phyloP scores from a whole-genome alignment of 176 grass and related monocot genomes.

The Melocanna baccifera region DNA sequence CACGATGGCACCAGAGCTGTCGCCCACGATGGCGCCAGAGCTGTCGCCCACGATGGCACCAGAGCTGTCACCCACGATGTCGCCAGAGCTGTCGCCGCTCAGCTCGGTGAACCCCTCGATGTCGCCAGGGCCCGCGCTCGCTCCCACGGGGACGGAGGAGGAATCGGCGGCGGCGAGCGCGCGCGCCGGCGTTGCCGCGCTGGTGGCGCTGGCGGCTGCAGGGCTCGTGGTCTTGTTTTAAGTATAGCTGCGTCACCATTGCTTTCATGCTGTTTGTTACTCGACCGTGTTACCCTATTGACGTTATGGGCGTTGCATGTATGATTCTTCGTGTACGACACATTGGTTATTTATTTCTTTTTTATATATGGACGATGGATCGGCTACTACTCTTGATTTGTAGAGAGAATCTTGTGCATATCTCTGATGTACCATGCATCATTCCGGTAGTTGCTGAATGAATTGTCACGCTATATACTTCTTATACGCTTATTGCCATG shows the following conservation, averaged over 20 bases:
- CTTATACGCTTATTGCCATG: not conserved
- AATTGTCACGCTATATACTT: not conserved
- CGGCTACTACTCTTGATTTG: not conserved
- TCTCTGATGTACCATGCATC: not conserved
- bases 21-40: slow-evolving; percentile 25
- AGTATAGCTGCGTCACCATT: slow-evolving; percentile 22
- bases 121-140: slow-evolving; percentile 3
- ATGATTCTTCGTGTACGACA: slow-evolving; percentile 41
- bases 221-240: slow-evolving; percentile 44
- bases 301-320: not conserved
- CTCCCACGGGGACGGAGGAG: slow-evolving; percentile 12
- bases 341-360: slow-evolving; percentile 38
- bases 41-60: slow-evolving; percentile 28
- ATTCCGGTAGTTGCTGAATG: not conserved
- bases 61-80: slow-evolving; percentile 8
- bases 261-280: not conserved
- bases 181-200: slow-evolving; percentile 9
- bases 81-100: slow-evolving; percentile 22
- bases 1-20: not conserved
- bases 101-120: slow-evolving; percentile 1
- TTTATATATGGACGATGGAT: not conserved
- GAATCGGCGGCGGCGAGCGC: slow-evolving; percentile 5
- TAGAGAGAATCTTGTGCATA: not conserved
- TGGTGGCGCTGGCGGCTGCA: slow-evolving; percentile 33
- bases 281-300: not conserved